Evolutionary conservation across 2,329 filamentous ascomycete species (phyloP), one percentile per base, ranked within the genome.

Genomic region (Pestalotiopsis fici): DNA sequence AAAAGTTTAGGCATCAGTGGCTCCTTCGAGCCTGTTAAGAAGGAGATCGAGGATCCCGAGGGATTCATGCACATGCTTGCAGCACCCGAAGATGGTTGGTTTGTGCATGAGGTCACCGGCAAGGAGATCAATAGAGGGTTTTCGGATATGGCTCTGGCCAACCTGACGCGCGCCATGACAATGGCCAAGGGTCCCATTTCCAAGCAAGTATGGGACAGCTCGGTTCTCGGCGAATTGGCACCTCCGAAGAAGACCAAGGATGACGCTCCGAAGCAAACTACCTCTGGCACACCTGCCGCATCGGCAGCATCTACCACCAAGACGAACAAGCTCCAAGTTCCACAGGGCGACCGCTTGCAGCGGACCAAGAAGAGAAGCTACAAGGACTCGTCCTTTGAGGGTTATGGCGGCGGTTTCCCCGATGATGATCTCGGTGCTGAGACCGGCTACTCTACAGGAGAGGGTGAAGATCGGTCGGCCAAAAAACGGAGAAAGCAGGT

Each of bases 311-410:
- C 79, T 74, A 60, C 68, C 9, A 67, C 68, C 66, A 78, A 77
- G 63, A 50, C 72, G 55, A 70, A 64, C 59, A 79, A 80, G 54
- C 68, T 78, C 25, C 73, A 79, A 31, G 79, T 76, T n/a, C 78
- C 83, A 37, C 85, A 87, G 66, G 78, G 81, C 12, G 78, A 82
- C 50, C 84, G 92, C 65, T 88, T 91, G 39, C 89, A 90, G 72
- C 86, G 92, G 60, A 83, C 85, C 69, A 93, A 92, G 82, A 94
- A 94, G 83, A 87, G 93, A 60, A 88, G 90, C 69, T 95, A 94
- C 75, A 89, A 90, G 50, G 92, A 95, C 70, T 87, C 85, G 72
- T 93, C 90, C 73, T 95, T 88, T 74, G 89, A 92, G 73, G 92
- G 92, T 55, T 94, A 94, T 74, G 87, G 88, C 57, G 91, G 94